Evolutionary conservation across 306 rosid species (phyloP).

Genomic region (Spatholobus suberectus): DNA sequence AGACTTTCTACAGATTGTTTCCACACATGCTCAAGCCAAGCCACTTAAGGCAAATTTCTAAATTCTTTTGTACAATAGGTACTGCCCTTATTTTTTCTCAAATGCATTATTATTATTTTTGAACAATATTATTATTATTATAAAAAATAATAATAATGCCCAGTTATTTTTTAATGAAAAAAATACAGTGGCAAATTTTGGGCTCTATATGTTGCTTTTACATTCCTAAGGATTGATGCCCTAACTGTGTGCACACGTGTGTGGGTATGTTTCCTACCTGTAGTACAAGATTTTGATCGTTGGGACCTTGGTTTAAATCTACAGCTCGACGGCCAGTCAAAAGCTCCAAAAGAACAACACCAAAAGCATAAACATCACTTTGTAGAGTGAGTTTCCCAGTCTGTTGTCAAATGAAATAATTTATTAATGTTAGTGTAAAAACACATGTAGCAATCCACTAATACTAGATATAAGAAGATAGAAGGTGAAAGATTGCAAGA

Average conservation of each 20-base stretch:
- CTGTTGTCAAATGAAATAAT: conserved; percentile 52
- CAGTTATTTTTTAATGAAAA: conserved; percentile 9
- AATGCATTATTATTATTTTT: not conserved
- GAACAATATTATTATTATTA: not conserved
- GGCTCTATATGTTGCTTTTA: conserved; percentile 16
- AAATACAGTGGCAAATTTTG: not conserved
- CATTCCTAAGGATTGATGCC: not conserved
- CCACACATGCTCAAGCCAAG: not conserved
- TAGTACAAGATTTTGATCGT: conserved; percentile 88
- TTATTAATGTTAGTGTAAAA: not conserved
- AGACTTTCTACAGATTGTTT: not conserved
- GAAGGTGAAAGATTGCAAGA: not conserved
- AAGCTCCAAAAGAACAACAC: conserved; percentile 98
- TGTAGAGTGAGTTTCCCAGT: conserved; percentile 96
- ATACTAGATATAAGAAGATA: not conserved
- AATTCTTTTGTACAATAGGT: not conserved
- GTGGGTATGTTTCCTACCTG: conserved; percentile 59
- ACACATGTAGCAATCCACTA: not conserved
- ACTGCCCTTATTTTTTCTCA: not conserved
- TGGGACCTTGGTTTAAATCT: conserved; percentile 89
- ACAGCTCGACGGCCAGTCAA: conserved; percentile 94
- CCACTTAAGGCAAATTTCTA: not conserved
- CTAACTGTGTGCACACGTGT: not conserved
- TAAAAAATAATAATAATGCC: not conserved
- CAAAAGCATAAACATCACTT: conserved; percentile 96